Evolutionary conservation across 805 yeast genomes (phyloP).

Genomic region (Wickerhamiella kazuoi): DNA sequence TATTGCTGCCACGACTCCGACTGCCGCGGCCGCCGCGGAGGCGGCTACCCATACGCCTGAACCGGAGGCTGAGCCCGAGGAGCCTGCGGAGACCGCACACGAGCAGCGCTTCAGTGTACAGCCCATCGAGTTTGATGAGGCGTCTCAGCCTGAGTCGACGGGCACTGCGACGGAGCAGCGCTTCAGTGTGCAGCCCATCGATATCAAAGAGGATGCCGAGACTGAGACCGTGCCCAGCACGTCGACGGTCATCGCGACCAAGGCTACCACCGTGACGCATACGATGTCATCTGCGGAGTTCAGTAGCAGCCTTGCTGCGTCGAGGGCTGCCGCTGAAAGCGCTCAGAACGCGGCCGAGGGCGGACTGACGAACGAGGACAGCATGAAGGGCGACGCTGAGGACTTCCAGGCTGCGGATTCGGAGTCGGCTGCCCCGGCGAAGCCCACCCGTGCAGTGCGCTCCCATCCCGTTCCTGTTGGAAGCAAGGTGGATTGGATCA

Average conservation of each 20-base stretch:
- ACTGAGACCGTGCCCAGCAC: background rate
- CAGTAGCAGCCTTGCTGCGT: background rate
- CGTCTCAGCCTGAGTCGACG: too few relatives aligned
- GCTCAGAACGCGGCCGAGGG: too few relatives aligned
- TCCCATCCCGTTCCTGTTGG: too few relatives aligned
- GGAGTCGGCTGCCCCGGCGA: too few relatives aligned
- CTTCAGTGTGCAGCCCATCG: background rate
- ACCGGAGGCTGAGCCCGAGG: background rate
- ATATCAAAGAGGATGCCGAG: background rate
- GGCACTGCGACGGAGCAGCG: background rate
- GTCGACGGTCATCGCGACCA: too few relatives aligned
- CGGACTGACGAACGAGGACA: too few relatives aligned
- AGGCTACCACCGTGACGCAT: background rate
- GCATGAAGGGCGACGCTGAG: too few relatives aligned
- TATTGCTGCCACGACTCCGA: background rate
- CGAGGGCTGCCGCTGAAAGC: too few relatives aligned
- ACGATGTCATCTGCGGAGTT: background rate
- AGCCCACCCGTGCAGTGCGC: too few relatives aligned
- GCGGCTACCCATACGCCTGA: background rate
- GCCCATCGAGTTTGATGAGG: background rate
- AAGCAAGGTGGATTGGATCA: conserved; percentile 6
- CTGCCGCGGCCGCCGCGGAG: background rate
- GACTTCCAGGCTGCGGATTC: too few relatives aligned
- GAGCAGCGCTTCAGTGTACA: background rate
- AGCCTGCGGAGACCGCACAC: background rate